Conservation (phyloP, 805 yeast species). For the Kazachstania bromeliacearum region DNA sequence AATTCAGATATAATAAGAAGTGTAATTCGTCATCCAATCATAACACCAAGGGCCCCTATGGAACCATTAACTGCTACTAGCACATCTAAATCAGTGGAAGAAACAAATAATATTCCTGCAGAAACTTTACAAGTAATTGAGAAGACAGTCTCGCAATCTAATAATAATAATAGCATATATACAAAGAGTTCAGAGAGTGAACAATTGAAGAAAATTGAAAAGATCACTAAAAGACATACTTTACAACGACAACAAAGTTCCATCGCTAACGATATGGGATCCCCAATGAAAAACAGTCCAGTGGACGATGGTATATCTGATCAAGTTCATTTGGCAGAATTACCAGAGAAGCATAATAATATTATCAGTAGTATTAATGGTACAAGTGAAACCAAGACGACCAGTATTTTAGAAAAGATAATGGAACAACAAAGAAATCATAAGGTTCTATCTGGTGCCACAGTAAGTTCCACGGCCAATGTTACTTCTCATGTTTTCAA, state of each 20-base stretch:
- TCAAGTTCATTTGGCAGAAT: slow-evolving; percentile 23
- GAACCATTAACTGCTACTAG: not conserved
- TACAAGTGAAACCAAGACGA: not conserved
- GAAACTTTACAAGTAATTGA: not conserved
- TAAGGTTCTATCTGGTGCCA: not conserved
- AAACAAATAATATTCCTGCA: slow-evolving; percentile 8
- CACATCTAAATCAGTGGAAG: slow-evolving; percentile 23
- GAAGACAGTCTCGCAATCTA: not conserved
- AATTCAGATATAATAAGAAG: not conserved
- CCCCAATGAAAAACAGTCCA: slow-evolving; percentile 22
- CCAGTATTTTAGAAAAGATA: slow-evolving; percentile 4
- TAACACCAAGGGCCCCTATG: too few relatives aligned
- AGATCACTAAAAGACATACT: slow-evolving; percentile 2
- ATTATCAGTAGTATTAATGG: not conserved
- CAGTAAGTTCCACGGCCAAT: too few relatives aligned
- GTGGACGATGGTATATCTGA: slow-evolving; percentile 13
- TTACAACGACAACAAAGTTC: slow-evolving; percentile 25
- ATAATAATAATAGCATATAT: too few relatives aligned
- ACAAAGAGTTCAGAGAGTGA: not conserved
- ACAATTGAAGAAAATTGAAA: not conserved
- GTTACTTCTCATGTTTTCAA: too few relatives aligned
- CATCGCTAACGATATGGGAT: slow-evolving; percentile 26
- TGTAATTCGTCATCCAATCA: not conserved
- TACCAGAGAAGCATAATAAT: slow-evolving; percentile 14
- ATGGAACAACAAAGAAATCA: slow-evolving; percentile 2